Evolutionary conservation across 257 asterid genomes (phyloP), one percentile per base, ranked within the genome.

Genomic region (Solanum pimpinellifolium): DNA sequence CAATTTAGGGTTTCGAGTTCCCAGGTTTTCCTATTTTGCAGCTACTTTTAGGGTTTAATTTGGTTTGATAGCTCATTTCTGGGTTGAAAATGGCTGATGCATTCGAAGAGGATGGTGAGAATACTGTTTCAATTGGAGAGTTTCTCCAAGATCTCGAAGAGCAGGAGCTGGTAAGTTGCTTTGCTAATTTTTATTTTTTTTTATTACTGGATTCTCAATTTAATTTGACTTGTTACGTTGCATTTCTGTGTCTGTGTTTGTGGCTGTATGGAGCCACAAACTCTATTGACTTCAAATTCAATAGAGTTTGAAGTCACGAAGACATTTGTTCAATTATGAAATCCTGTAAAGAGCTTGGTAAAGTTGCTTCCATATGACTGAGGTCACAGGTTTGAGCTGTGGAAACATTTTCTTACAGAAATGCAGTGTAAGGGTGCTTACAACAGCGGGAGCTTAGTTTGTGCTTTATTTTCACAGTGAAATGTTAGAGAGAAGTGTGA

Each of bases 111-210:
- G 99, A 92, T 78, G 90, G 87, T 16, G 98, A 94, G 88, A 93
- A 92, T 46, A 95, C 98, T 91, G 90, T 96, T 89, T 92, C 99
- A 35, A 93, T 95, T 35, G 93, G 90, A 33, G 98, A 94, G 85
- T 95, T 95, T 90, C 94, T 95, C 46, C 88, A 95, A 83, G 93
- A 93, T 81, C 95, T 95, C 47, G 99, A 96, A 90, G 96, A 95
- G 49, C 98, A 93, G 90, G 98, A 95, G 87, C 89, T 96, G 92
- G 99, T 96, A 41, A 46, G 73, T 49, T 14, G n/a, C 49, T 73
- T 86, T 49, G 7, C 81, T 37, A 72, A 6, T 49, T 29, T 29
- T 72, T 47, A 15, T 9, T 14, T 31, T 31, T 29, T 29, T 27
- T 33, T 33, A 33, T 33, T 15, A 18, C 27, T 70, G 29, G 23